Evolutionary conservation across 345 rosid species (phyloP).

Genomic region (Eucalyptus erythrocorys): DNA sequence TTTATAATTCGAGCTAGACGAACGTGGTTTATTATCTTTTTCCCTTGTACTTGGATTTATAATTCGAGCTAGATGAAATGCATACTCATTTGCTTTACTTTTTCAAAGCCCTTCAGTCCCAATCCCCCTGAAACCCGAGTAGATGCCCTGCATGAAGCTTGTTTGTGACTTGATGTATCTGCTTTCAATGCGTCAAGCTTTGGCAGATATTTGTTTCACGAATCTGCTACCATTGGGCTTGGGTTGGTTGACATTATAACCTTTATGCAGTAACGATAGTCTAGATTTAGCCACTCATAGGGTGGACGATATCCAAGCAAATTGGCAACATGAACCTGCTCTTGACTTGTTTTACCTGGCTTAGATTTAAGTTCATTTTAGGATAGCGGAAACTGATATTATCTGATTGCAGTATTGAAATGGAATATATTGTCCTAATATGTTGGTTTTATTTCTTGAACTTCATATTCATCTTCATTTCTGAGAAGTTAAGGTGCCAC

Average conservation of each 20-base stretch:
- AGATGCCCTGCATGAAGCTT: background rate
- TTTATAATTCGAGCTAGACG: background rate
- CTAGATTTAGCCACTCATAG: background rate
- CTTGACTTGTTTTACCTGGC: background rate
- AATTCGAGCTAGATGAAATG: background rate
- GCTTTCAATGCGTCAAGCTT: background rate
- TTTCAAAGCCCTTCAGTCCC: background rate
- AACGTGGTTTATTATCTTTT: background rate
- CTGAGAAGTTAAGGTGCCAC: background rate
- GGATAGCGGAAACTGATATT: background rate
- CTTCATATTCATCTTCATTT: background rate
- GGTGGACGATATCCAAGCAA: background rate
- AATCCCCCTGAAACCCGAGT: background rate
- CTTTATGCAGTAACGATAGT: background rate
- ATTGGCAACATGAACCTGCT: background rate
- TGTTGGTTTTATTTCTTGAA: background rate
- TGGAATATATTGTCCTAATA: background rate
- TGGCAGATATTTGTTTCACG: background rate
- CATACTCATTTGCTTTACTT: background rate
- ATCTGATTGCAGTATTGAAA: background rate
- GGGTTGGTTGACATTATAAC: background rate
- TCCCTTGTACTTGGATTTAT: background rate
- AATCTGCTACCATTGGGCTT: background rate
- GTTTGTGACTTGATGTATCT: background rate
- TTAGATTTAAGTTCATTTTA: background rate